Base-by-base conservation (phyloP, 164 flowering plant genomes). In the Tinospora cordifolia region DNA sequence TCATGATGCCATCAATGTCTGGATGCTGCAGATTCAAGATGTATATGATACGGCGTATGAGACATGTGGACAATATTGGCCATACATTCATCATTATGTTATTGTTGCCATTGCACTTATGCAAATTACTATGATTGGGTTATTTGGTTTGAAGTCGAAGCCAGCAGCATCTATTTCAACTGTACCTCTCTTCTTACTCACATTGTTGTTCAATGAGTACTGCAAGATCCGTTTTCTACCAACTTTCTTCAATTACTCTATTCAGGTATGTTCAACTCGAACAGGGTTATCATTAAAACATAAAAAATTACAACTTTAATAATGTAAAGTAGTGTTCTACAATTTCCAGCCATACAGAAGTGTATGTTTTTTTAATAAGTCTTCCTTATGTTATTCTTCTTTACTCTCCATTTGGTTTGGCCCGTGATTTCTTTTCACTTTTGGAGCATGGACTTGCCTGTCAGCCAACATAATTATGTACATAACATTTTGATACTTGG, bases 161-260 rank as follows among this genome's bases (percentile, higher is more conserved):
- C 91, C 97, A 11, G 81, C 86, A 9, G 90, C 91, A 57, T 77
- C 93, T 19, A 79, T 88, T 69, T 75, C 85, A 66, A 88, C 93
- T 11, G 72, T 91, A 71, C 91, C 90, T 8, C 85, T 91, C 46
- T 67, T 91, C n/a, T 65, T 89, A 67, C 8, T 83, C 62, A 89
- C 96, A 8, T 8, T 90, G 47, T 51, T 85, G 78, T 92, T 87
- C 73, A 86, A 92, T 6, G 90, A 88, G 81, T 89, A 90, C 68
- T 90, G 96, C 91, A 92, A 89, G 83, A 83, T 81, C 19, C 90
- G 96, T 5, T 92, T 92, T 72, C 87, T 84, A 73, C 98, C 96
- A 38, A 63, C 96, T 69, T 90, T 92, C 77, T 71, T 57, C 63
- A 75, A 75, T 21, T 75, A 64, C 71, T 75, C 96, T 30, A 69